Conservation (phyloP, 148 eudicot species). For the Amaranthus hypochondriacus region DNA sequence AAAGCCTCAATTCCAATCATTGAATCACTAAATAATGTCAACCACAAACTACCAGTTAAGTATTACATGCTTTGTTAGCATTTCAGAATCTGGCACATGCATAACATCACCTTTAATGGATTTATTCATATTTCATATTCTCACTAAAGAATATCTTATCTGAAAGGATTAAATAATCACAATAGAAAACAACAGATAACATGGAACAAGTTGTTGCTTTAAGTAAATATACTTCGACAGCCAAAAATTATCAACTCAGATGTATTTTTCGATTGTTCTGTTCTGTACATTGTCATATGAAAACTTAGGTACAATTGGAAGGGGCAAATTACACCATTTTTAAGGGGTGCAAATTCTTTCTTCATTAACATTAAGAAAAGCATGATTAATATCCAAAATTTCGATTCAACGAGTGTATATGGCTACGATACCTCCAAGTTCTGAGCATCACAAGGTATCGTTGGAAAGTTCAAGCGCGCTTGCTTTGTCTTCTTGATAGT, state of each 20-base stretch:
- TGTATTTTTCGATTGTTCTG: neutral
- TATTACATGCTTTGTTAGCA: neutral
- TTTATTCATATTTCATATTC: neutral
- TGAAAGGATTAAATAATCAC: neutral
- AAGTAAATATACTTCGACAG: slow-evolving; percentile 10
- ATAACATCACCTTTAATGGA: neutral
- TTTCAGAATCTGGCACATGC: slow-evolving; percentile 14
- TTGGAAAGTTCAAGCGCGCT: slow-evolving; percentile 50
- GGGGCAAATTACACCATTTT: neutral
- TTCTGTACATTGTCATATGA: slow-evolving; percentile 17
- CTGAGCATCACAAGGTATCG: slow-evolving; percentile 29
- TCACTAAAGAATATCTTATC: slow-evolving; percentile 4
- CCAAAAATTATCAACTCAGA: neutral
- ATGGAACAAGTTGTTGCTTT: neutral
- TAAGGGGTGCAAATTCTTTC: neutral
- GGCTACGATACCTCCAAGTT: slow-evolving; percentile 40
- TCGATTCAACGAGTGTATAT: neutral
- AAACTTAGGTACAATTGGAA: neutral
- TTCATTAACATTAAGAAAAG: neutral
- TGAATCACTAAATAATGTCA: neutral
- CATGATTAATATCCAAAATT: neutral
- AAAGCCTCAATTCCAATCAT: neutral
- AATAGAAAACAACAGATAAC: neutral
- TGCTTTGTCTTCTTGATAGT: slow-evolving; percentile 53
- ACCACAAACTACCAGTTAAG: neutral